Conservation (phyloP, 306 rosid species). For the Alnus glutinosa region DNA sequence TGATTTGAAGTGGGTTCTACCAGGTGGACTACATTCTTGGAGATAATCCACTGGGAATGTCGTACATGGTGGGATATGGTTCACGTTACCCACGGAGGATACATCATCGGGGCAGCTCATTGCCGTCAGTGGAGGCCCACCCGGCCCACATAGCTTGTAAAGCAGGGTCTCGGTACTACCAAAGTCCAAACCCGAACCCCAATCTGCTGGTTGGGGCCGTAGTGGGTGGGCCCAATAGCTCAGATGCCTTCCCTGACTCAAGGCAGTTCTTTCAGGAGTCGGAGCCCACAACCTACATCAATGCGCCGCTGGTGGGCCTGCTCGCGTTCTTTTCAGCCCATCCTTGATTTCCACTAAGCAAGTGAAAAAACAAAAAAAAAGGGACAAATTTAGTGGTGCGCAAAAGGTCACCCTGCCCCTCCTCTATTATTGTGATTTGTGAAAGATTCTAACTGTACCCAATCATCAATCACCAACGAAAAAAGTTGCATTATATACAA, state of each 20-base stretch:
- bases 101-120: constrained; percentile 84
- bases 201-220: constrained; percentile 78
- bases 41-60: constrained; percentile 85
- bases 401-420: constrained; percentile 37
- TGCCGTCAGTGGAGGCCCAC: constrained; percentile 73
- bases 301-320: constrained; percentile 88
- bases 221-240: constrained; percentile 84
- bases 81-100: constrained; percentile 83
- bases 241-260: constrained; percentile 83
- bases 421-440: constrained; percentile 20
- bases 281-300: constrained; percentile 91
- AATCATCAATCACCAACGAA: constrained; percentile 1
- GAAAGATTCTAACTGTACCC: constrained; percentile 26
- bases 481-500: background rate
- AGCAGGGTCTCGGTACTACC: constrained; percentile 65
- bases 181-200: constrained; percentile 81
- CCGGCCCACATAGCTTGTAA: constrained; percentile 80
- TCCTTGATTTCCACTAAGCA: constrained; percentile 30
- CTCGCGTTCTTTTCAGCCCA: constrained; percentile 86
- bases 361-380: background rate
- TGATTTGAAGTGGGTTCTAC: constrained; percentile 29
- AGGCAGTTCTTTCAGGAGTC: constrained; percentile 89
- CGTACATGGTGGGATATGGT: constrained; percentile 98
- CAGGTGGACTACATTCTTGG: constrained; percentile 96
- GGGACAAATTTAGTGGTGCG: constrained; percentile 34